A percentile compares a stretch with the other conserved stretches of the same genome.
Conservation (phyloP, 1,139 yeast genomes). For the Torulaspora globosa region DNA sequence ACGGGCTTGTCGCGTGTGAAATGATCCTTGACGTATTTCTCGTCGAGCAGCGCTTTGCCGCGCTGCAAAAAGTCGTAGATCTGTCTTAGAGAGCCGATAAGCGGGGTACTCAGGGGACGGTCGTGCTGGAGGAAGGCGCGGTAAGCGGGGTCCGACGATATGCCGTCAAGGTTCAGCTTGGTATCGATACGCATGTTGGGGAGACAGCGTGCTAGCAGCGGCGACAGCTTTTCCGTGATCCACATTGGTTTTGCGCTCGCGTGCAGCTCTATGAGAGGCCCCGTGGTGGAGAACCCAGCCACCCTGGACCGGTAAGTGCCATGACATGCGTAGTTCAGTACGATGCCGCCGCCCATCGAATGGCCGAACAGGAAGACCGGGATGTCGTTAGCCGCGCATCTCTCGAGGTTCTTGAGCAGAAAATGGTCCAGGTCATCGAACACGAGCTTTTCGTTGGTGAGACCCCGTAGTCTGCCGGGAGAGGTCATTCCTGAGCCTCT, state of each 20-base stretch:
- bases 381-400: constrained; percentile 26
- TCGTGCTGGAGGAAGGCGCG: constrained; percentile 44
- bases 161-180: constrained; percentile 48
- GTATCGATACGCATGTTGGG: constrained; percentile 60
- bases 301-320: constrained; percentile 58
- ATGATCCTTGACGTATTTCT: constrained; percentile 40
- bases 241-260: constrained; percentile 55
- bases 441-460: constrained; percentile 59
- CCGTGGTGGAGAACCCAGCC: constrained; percentile 55
- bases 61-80: constrained; percentile 58
- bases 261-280: constrained; percentile 65
- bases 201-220: constrained; percentile 45
- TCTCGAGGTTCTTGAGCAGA: constrained; percentile 35
- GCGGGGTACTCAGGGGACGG: constrained; percentile 44
- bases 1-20: constrained; percentile 46
- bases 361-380: constrained; percentile 71
- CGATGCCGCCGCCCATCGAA: constrained; percentile 95
- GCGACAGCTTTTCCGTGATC: constrained; percentile 45
- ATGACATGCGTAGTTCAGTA: constrained; percentile 63
- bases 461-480: constrained; percentile 55
- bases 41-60: constrained; percentile 29
- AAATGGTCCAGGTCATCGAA: constrained; percentile 69
- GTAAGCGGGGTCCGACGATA: constrained; percentile 55
- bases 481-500: constrained; percentile 85
- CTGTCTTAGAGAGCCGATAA: constrained; percentile 47